Percentiles rank a stretch among this genome's conserved stretches.
phyloP scores from a whole-genome alignment of 257 asterid species.

The Solanum etuberosum region DNA sequence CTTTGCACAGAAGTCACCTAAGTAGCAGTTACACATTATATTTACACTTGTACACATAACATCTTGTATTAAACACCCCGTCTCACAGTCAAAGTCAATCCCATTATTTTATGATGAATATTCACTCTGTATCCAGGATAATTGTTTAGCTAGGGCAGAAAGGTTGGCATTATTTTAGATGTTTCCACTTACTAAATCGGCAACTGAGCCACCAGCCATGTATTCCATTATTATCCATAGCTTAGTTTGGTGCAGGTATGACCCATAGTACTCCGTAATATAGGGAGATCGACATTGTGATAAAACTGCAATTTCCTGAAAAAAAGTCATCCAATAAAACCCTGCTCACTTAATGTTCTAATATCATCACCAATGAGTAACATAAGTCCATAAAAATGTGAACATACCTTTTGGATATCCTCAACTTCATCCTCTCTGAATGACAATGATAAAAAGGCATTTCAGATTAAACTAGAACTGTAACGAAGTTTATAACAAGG shows the following conservation, averaged over 20 bases:
- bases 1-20: not conserved
- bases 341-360: not conserved
- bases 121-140: not conserved
- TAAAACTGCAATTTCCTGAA: conserved; percentile 95
- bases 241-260: conserved; percentile 76
- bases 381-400: not conserved
- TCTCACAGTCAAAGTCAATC: not conserved
- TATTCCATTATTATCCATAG: conserved; percentile 98
- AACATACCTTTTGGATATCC: conserved; percentile 89
- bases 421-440: conserved; percentile 98
- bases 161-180: conserved; percentile 2
- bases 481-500: not conserved
- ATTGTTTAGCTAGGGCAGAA: not conserved
- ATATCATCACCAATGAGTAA: not conserved
- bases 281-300: conserved; percentile 89
- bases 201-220: conserved; percentile 99
- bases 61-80: not conserved
- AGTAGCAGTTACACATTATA: not conserved
- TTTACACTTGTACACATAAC: not conserved
- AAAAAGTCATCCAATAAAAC: conserved; percentile 16
- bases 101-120: not conserved
- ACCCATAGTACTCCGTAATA: conserved; percentile 94
- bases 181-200: conserved; percentile 68
- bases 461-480: conserved; percentile 13
- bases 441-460: conserved; percentile 8